Conservation (phyloP, 345 rosid genomes). For the Melaleuca alternifolia region DNA sequence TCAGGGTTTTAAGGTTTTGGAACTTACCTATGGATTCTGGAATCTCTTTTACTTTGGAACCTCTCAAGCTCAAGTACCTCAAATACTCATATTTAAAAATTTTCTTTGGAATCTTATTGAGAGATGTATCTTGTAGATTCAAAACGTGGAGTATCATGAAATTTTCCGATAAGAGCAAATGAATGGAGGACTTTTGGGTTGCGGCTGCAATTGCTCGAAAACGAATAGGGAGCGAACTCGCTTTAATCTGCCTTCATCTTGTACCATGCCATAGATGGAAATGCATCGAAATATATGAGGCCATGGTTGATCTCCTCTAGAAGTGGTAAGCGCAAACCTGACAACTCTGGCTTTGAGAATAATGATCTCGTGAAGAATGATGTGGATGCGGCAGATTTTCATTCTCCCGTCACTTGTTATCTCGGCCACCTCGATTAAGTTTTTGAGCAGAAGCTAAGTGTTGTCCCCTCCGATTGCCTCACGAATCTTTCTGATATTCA, state of each 20-base stretch:
- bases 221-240: conserved; percentile 24
- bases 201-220: conserved; percentile 3
- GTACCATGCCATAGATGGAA: conserved; percentile 15
- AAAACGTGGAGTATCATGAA: not conserved
- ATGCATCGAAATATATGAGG: conserved; percentile 28
- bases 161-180: not conserved
- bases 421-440: conserved; percentile 20
- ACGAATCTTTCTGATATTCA: conserved; percentile 41
- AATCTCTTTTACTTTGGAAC: too few relatives aligned
- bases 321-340: conserved; percentile 12
- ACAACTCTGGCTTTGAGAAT: conserved; percentile 20
- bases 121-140: too few relatives aligned
- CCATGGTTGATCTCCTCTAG: not conserved
- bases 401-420: conserved; percentile 15
- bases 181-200: not conserved
- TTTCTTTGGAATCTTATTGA: too few relatives aligned
- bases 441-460: conserved; percentile 22
- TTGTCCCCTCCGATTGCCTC: conserved; percentile 15
- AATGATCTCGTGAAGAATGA: conserved; percentile 21
- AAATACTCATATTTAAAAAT: too few relatives aligned
- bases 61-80: too few relatives aligned
- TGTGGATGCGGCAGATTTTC: conserved; percentile 24
- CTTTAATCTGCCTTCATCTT: conserved; percentile 7
- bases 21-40: too few relatives aligned
- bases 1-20: too few relatives aligned